Base-by-base conservation (phyloP, 345 rosid species). In the Gossypium bickii region DNA sequence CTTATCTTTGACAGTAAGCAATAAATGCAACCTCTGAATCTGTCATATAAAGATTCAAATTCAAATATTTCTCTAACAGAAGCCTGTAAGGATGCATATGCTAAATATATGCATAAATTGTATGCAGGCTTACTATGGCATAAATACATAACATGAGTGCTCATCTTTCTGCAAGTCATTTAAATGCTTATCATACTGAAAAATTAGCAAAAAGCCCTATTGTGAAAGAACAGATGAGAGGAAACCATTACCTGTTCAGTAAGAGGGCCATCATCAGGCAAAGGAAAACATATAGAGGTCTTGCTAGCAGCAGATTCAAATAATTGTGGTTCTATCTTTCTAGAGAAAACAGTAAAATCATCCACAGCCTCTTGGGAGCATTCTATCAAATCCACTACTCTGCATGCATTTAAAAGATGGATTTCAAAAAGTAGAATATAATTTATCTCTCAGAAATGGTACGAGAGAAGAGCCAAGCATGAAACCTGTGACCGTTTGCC, bases 1-100 rank as follows among this genome's bases (percentile, higher is more conserved):
- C 79, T 85, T 86, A 78, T 94, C 98, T 86, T 82, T 89, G 83
- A 89, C 80, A 16, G 92, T 89, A 79, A 94, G 85, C 85, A 94
- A 76, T 80, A 91, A 83, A 71, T 85, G 88, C 74, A 91, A 83
- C 63, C 97, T 93, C 78, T 86, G 87, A 75, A 91, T 84, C 98
- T 94, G 95, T 71, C 81, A 82, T 55, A 49, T 76, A 59, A 72
- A 85, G 67, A 22, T 62, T 56, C 24, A 78, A 75, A 85, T 74
- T 76, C 77, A 58, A 20, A 57, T 70, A 43, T 49, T 48, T 70
- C 52, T 22, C 43, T 63, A 56, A 25, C 9, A 38, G 38, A 52
- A 3, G 25, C 49, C 34, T 45, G 16, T 27, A 48, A 22, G 18
- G 34, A 29, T 47, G 41, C 29, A 18, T 65, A 18, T 27, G 15